Base-by-base conservation (phyloP, 441 rosid genomes). In the Populus hybrid region DNA sequence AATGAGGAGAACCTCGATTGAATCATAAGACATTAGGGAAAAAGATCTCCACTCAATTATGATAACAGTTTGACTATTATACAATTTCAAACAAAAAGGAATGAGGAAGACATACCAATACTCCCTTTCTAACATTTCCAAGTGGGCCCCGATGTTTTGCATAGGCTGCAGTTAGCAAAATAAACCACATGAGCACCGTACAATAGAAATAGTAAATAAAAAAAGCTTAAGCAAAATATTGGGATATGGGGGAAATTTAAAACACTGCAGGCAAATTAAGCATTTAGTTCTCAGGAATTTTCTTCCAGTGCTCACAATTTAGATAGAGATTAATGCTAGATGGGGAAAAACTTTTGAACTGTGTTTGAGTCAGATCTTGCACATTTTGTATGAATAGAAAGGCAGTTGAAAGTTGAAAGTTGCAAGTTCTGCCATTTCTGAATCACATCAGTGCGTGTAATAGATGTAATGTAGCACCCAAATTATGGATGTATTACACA, bases 101-200 rank as follows among this genome's bases (percentile, higher is more conserved):
- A 77, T 67, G 20, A 59, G 46, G 73, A 42, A 65, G 59, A 83
- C 92, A 63, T 90, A 95, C 99, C 97, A 95, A 86, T 63, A 94
- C 98, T 86, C 99, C 99, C 91, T 95, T 95, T 85, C 99, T 87
- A 72, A 95, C 97, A 86, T 95, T 94, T 76, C 98, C 98, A 72
- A 94, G 98, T 35, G 88, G 88, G 59, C 99, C 99, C 72, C 97
- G 85, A 83, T 86, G 83, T 83, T 94, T 95, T 81, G 85, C 94
- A 84, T 94, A 95, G 30, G 80, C 99, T 95, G 92, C 84, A 76
- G 67, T 66, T 42, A 59, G 57, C 12, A 77, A 69, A 75, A 79
- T 21, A 73, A 67, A 57, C 38, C 18, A 34, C n/a, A 67, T 59
- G 5, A 83, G 82, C 69, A 20, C 18, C 67, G 54, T 36, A 72